phyloP scores from a whole-genome alignment of 495 filamentous ascomycete species.

The Amorphotheca resinae region DNA sequence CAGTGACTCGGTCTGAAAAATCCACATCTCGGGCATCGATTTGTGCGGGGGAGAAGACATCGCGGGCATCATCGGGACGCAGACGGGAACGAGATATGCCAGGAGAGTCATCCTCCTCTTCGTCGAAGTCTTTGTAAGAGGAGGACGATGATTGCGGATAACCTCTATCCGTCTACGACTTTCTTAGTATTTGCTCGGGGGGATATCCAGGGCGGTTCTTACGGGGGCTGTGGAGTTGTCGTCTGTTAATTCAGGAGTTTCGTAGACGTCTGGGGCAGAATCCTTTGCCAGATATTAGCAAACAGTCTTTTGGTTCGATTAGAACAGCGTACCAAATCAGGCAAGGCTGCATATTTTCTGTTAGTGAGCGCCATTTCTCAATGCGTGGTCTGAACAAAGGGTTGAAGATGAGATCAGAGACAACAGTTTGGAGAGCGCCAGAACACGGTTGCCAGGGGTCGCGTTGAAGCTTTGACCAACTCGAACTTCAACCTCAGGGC shows the following conservation, averaged over 20 bases:
- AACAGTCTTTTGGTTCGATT: no score
- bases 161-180: conserved; percentile 18
- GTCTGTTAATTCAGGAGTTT: conserved; percentile 83
- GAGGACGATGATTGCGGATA: conserved; percentile 15
- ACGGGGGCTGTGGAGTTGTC: conserved; percentile 77
- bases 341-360: conserved; percentile 72
- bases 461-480: conserved; percentile 11
- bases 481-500: background rate
- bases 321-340: conserved; percentile 55
- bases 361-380: conserved; percentile 33
- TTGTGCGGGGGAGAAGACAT: conserved; percentile 59
- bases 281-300: conserved; percentile 41
- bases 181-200: conserved; percentile 7
- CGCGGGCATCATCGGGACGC: conserved; percentile 64
- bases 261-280: conserved; percentile 84
- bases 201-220: conserved; percentile 9
- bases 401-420: background rate
- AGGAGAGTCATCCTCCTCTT: conserved; percentile 43
- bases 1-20: conserved; percentile 69
- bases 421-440: background rate
- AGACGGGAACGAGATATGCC: conserved; percentile 64
- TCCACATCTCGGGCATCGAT: conserved; percentile 64
- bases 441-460: no score
- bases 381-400: background rate
- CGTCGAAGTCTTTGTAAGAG: conserved; percentile 37